Evolutionary conservation across 1,139 yeast species (phyloP).

Genomic region (Magnusiomyces sp.): DNA sequence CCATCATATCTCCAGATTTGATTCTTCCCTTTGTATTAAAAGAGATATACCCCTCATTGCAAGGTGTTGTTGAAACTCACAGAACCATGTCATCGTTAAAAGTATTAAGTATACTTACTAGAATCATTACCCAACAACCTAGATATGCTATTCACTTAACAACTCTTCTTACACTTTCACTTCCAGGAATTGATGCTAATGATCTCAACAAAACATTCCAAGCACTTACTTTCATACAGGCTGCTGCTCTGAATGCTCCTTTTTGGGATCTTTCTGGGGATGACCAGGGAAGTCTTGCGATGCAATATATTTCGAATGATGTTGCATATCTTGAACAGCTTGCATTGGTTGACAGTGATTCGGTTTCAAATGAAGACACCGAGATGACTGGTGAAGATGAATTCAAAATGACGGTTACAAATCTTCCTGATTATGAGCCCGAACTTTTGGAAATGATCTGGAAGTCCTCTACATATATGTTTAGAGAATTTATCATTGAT

Average conservation of each 20-base stretch:
- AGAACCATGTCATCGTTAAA: slow-evolving; percentile 68
- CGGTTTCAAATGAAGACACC: slow-evolving; percentile 7
- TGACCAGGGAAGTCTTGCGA: slow-evolving; percentile 45
- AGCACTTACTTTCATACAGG: slow-evolving; percentile 62
- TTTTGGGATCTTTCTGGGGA: slow-evolving; percentile 34
- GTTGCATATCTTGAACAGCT: slow-evolving; percentile 28
- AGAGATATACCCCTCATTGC: slow-evolving; percentile 78
- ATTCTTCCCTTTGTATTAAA: slow-evolving; percentile 59
- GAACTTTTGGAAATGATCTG: slow-evolving; percentile 50
- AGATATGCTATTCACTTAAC: slow-evolving; percentile 71
- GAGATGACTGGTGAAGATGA: slow-evolving; percentile 14
- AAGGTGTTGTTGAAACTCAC: slow-evolving; percentile 71
- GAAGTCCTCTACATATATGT: slow-evolving; percentile 65
- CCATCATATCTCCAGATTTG: slow-evolving; percentile 51
- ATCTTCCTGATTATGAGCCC: slow-evolving; percentile 32
- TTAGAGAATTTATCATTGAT: slow-evolving; percentile 50
- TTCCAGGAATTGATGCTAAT: slow-evolving; percentile 84
- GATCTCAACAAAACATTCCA: slow-evolving; percentile 69
- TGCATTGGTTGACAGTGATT: slow-evolving; percentile 3
- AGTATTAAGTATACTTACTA: slow-evolving; percentile 54
- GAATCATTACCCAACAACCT: slow-evolving; percentile 59
- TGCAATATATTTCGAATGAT: slow-evolving; percentile 56
- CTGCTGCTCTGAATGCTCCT: slow-evolving; percentile 68
- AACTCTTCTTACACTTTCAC: slow-evolving; percentile 55
- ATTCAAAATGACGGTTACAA: slow-evolving; percentile 14